These are phyloP conservation scores for Calophaca sinica DNA, from an alignment of 306 rosid genomes.

Conservation along the genomic window DNA sequence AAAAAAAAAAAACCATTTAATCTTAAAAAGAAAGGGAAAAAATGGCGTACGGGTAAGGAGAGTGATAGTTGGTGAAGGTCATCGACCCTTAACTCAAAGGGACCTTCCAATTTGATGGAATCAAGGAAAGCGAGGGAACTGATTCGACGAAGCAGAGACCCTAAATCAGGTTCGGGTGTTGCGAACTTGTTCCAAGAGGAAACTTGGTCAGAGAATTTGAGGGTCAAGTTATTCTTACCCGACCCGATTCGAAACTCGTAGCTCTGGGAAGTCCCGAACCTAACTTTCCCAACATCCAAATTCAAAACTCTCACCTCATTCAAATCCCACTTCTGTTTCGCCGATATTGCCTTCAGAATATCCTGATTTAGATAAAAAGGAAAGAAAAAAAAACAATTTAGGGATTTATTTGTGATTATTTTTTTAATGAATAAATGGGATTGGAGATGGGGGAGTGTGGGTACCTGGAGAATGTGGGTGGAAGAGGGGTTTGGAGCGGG, in stretches of 20 bases:
- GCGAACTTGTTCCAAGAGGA: conserved; percentile 66
- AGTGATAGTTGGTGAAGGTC: conserved; percentile 56
- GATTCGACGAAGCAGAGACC: conserved; percentile 55
- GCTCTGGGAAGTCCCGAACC: conserved; percentile 60
- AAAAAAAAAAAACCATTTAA: background rate
- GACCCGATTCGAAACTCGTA: conserved; percentile 68
- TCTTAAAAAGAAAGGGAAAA: background rate
- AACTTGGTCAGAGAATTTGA: conserved; percentile 68
- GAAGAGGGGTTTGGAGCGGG: conserved; percentile 31
- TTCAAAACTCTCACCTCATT: conserved; percentile 54
- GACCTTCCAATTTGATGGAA: conserved; percentile 71
- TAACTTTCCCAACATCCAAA: conserved; percentile 62
- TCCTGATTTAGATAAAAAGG: conserved; percentile 51
- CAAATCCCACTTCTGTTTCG: conserved; percentile 67
- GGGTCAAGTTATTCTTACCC: conserved; percentile 54
- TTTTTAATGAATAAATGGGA: background rate
- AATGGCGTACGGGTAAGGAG: conserved; percentile 62
- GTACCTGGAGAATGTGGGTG: conserved; percentile 56
- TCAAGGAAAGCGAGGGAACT: conserved; percentile 62
- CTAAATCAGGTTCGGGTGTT: conserved; percentile 55
- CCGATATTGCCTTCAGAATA: conserved; percentile 71
- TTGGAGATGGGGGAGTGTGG: background rate
- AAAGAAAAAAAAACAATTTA: background rate
- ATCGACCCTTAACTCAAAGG: conserved; percentile 69
- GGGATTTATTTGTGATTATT: background rate